Base-by-base conservation (phyloP, 345 rosid species). In the Bruguiera sexangula region DNA sequence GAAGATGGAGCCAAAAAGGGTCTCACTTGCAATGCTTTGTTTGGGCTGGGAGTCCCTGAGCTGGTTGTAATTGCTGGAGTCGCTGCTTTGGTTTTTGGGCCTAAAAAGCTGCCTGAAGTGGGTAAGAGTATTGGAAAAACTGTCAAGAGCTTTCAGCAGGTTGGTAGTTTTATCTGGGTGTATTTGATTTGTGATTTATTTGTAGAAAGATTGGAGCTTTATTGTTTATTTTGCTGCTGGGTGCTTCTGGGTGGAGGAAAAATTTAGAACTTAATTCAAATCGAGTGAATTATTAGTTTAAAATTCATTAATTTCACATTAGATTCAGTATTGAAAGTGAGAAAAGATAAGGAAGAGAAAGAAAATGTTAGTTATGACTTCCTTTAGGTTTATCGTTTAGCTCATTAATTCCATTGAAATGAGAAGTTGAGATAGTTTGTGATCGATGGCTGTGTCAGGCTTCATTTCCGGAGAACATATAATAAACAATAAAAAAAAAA, bases 41-140 rank as follows among this genome's bases (percentile, higher is more conserved):
- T 94, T 62, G 98, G 98, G 60, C 86, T 94, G 11, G 97, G 97
- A 57, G 96, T 94, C 32, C 97, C 97, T 52, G 98, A 94, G 79
- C 87, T 94, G 39, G 97, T 87, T 60, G 98, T 94, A 68, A 94
- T 94, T 78, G 98, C 92, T 70, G 98, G 97, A 18, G 96, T 94
- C 48, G 93, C 89, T 78, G 93, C 98, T 48, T 70, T 94, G 65
- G 85, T 94, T 69, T 94, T 94, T 74, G 98, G 98, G 66, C 98
- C 98, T 69, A 94, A 91, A 81, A 83, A 94, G 66, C 82, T 94
- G 82, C 98, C 98, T 52, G 96, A 94, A 84, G 89, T 94, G 15
- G 97, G 98, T 37, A 94, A 62, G 80, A 89, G 92, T 75, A 88
- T 94, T 76, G 98, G 98, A n/a, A 94, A 94, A 71, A 94, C 98